Base-by-base conservation (phyloP, 2,329 filamentous ascomycete species). In the Davidsoniella australis region DNA sequence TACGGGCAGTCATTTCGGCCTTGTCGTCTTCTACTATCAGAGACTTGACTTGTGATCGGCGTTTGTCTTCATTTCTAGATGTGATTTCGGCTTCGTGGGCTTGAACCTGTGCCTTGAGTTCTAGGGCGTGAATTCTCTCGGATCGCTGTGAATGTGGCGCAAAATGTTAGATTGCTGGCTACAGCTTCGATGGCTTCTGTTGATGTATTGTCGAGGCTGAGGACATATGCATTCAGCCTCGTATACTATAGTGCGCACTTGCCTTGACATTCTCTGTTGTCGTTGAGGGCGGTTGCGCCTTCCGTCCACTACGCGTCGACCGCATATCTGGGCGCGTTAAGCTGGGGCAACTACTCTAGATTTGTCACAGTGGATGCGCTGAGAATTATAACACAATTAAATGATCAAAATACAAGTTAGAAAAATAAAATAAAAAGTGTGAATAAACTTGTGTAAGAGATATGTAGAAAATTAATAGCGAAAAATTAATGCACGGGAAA, bases 21-120 rank as follows among this genome's bases (percentile, higher is more conserved):
- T 81, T 85, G 54, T 93, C 82, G 55, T 88, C 78, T 54, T 80
- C 72, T n/a, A 84, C 67, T n/a, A 87, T 64, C 48, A 88, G 66
- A 49, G 80, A 70, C 54, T 80, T 75, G 53, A 89, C 70, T 56
- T 77, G 77, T 47, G 86, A 64, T 55, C 79, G 73, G 44, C 88
- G 78, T 38, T 76, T 69, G 53, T 80, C 76, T 62, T 96, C 88
- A 55, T 86, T 78, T 58, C 84, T 83, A 56, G 76, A 67, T 49
- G 93, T 70, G 9, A 80, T 67, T 48, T 84, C 74, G 36, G 82
- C 53, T 73, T 71, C 56, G 82, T 76, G 61, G 88, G 85, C 57
- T 75, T 75, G 53, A 82, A 65, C 60, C 93, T 85, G 48, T 87
- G 71, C 20, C 70, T 63, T 55, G 73, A 71, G 36, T 74, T 64